Evolutionary conservation across 345 rosid species (phyloP).

Genomic region (Rhodomyrtus tomentosa): DNA sequence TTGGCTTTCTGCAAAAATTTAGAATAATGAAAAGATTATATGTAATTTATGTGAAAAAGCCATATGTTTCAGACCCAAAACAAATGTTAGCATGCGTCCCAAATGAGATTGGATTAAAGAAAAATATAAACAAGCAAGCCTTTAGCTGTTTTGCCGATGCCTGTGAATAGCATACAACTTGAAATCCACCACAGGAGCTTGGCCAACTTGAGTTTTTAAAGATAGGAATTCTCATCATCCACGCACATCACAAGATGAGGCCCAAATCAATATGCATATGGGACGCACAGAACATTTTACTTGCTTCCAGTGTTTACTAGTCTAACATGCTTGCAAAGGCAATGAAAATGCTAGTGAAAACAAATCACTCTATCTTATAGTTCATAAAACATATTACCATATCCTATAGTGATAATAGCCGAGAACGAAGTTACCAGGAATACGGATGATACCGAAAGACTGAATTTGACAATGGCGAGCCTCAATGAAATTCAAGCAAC

Average conservation of each 20-base stretch:
- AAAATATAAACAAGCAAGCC: not conserved
- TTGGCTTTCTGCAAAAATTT: no score
- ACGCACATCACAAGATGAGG: not conserved
- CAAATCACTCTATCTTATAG: not conserved
- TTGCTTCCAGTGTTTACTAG: not conserved
- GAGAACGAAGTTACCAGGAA: not conserved
- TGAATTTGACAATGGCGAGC: not conserved
- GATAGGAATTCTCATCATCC: not conserved
- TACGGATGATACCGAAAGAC: accelerated
- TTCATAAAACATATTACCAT: not conserved
- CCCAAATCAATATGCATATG: not conserved
- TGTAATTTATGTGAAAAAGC: no score
- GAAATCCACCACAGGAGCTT: accelerated
- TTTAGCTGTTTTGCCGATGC: not conserved
- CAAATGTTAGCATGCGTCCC: not conserved
- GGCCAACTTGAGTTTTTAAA: not conserved
- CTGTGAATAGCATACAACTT: accelerated
- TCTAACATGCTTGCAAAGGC: not conserved
- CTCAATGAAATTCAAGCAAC: not conserved
- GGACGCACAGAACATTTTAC: not conserved
- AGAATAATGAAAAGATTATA: no score
- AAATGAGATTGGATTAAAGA: not conserved
- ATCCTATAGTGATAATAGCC: not conserved
- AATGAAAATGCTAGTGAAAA: not conserved
- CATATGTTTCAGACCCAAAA: no score